Evolutionary conservation across 768 basidiomycete genomes (phyloP), one percentile per base, ranked within the genome.

Genomic region (Mycena olivaceomarginata): DNA sequence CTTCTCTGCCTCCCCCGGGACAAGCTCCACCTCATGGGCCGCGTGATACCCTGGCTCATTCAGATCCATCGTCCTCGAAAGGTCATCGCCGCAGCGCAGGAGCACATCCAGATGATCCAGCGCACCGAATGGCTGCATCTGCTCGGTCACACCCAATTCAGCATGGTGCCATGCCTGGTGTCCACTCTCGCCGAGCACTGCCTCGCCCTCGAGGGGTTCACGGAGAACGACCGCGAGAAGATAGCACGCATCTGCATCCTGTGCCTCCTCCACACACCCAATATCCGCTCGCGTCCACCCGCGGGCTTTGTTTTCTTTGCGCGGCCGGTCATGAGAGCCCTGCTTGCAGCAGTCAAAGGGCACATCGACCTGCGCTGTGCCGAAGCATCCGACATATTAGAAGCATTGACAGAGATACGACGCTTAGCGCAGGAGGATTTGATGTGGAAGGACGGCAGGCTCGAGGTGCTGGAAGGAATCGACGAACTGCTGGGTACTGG

Each of bases 211-310:
- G 68, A 46, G 2, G 64, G 37, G 5, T 75, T 75, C 64, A n/a
- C 18, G 25, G 25, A 25, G 25, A 25, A 25, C 4, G 63, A 39
- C 10, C 43, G 66, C 63, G 63, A 43, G 20, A 13, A 15, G 9
- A 63, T 75, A 2, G 69, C n/a, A 37, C 68, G 46, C 4, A 20
- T 70, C 8, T 75, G 74, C 46, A 22, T 16, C 20, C 5, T 22
- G 4, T 70, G 62, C 39, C 74, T 75, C n/a, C 64, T 75, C 15
- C 45, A 70, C 40, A 75, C 74, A 8, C 74, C 74, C 4, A 70
- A 31, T 20, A 65, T 70, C 41, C 74, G 68, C 63, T 70, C 74
- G 20, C 67, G 39, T 2, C 59, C 68, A 0, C 74, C 74, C 4
- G 22, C 74, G 1, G 74, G 74, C 4, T 75, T 75, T 39, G 48